phyloP scores from a whole-genome alignment of 345 rosid species.

The Citrus maxima region DNA sequence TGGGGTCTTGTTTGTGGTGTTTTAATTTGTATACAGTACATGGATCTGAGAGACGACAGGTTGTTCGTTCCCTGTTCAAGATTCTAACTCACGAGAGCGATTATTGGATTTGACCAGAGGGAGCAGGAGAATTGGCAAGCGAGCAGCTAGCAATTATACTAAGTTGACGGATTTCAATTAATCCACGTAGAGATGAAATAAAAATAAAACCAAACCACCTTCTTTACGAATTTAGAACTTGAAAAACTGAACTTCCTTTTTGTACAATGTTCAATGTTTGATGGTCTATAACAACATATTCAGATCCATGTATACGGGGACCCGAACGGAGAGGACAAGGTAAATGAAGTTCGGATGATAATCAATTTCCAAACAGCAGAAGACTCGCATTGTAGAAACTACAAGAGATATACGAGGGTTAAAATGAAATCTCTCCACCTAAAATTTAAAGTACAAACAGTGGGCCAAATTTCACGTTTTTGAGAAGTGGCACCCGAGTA shows the following conservation, averaged over 20 bases:
- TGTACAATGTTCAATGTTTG: no score
- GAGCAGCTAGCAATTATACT: background rate
- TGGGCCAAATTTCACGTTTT: conserved; percentile 3
- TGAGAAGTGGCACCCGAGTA: conserved; percentile 8
- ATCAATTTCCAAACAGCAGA: background rate
- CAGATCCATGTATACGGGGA: background rate
- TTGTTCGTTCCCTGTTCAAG: background rate
- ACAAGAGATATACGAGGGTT: background rate
- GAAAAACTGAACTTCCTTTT: background rate
- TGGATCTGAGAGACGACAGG: background rate
- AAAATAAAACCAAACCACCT: background rate
- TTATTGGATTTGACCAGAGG: background rate
- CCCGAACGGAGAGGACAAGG: background rate
- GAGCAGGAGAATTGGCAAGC: background rate
- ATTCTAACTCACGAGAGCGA: background rate
- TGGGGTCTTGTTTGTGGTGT: background rate
- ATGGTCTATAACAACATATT: background rate
- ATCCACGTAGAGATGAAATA: background rate
- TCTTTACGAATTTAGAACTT: background rate
- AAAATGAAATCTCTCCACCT: conserved; percentile 1
- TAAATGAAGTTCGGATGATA: background rate
- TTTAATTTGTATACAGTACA: background rate
- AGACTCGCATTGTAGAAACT: background rate
- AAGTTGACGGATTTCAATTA: background rate
- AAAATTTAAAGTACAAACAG: background rate